These are phyloP conservation scores for Ceratocystis cacaofunesta DNA, from an alignment of 2,329 filamentous ascomycete genomes.

Conservation along the genomic window DNA sequence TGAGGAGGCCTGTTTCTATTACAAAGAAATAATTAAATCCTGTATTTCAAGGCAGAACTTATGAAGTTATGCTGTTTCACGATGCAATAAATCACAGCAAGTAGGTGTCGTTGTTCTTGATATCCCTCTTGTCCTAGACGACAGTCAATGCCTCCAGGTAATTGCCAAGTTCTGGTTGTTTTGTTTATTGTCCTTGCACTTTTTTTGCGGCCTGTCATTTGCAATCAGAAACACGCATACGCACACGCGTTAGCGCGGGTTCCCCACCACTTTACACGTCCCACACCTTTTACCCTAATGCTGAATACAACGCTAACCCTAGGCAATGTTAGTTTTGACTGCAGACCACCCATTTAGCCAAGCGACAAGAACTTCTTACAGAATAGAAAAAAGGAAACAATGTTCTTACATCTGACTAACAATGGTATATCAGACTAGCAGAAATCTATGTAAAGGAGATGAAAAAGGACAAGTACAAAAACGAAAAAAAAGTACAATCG, in stretches of 20 bases:
- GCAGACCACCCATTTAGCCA: too few species aligned
- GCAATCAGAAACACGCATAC: neutral
- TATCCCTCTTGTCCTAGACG: neutral
- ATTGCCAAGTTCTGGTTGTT: neutral
- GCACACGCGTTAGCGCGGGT: neutral
- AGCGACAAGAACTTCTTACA: too few species aligned
- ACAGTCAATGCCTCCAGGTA: neutral
- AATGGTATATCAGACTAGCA: too few species aligned
- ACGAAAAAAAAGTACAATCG: neutral
- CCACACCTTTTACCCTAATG: neutral
- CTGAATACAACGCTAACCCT: neutral
- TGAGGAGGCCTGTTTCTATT: neutral
- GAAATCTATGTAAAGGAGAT: neutral
- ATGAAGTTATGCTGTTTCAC: neutral
- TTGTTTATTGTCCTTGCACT: neutral
- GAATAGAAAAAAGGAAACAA: too few species aligned
- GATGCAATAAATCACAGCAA: neutral
- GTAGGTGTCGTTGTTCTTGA: neutral
- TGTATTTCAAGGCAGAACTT: neutral
- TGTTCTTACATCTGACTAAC: too few species aligned
- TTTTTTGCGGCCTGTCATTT: neutral
- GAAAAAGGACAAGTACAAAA: neutral
- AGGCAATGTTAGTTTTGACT: too few species aligned
- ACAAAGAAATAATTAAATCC: neutral
- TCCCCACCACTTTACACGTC: slow-evolving; percentile 16